Conservation (phyloP, 108 stramenopile species). For the Aurantiochytrium sp. region DNA sequence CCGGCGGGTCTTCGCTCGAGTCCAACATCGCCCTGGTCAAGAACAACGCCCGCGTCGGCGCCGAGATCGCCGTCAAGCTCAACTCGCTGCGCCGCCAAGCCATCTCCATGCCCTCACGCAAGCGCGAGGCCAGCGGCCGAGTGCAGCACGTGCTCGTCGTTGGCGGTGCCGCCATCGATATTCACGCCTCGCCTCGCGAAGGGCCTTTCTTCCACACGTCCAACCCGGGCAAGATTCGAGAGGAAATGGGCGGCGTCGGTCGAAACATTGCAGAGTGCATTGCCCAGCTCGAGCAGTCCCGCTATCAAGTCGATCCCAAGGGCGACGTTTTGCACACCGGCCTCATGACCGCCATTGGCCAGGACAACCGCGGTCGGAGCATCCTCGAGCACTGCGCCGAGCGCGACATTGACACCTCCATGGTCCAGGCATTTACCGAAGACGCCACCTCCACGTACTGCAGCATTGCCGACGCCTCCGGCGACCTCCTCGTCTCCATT, state of each 20-base stretch:
- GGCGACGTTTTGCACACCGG: not conserved
- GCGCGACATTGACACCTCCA: not conserved
- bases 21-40: conserved; percentile 84
- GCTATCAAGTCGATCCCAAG: conserved; percentile 26
- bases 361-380: conserved; percentile 60
- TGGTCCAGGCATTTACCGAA: conserved; percentile 34
- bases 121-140: not conserved
- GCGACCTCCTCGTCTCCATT: conserved; percentile 70
- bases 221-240: conserved; percentile 39
- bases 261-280: conserved; percentile 51
- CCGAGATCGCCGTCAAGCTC: conserved; percentile 77
- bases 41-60: conserved; percentile 79
- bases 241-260: conserved; percentile 50
- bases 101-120: not conserved
- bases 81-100: not conserved
- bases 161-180: conserved; percentile 76
- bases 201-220: conserved; percentile 51
- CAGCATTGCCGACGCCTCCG: conserved; percentile 62
- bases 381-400: conserved; percentile 50
- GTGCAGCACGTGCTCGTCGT: conserved; percentile 54
- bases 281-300: conserved; percentile 48
- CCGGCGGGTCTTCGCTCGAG: conserved; percentile 51
- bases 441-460: conserved; percentile 68
- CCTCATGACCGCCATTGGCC: conserved; percentile 71
- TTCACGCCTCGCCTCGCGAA: conserved; percentile 56